These are phyloP conservation scores for Zygoascus hellenicus DNA, from an alignment of 1,139 yeast genomes.

Conservation along the genomic window DNA sequence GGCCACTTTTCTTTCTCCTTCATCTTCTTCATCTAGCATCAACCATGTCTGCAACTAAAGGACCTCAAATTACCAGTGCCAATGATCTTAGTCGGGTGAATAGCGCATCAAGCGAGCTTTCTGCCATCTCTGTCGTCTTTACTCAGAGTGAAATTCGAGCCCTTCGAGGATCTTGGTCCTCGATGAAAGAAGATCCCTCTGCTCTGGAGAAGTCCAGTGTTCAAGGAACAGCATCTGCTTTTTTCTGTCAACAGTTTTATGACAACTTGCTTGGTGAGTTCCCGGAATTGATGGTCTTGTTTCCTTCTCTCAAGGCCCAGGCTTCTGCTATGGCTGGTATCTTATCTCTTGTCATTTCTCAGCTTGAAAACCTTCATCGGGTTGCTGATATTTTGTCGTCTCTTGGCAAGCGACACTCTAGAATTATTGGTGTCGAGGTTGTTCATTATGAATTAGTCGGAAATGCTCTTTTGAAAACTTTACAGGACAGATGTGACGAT, in stretches of 20 bases:
- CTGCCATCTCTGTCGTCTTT: constrained; percentile 24
- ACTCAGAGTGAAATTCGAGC: constrained; percentile 22
- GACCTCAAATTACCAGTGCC: not conserved
- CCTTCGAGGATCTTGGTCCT: constrained; percentile 23
- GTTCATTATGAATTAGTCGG: constrained; percentile 75
- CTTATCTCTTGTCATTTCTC: constrained; percentile 53
- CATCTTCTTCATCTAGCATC: not conserved
- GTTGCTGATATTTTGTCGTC: constrained; percentile 57
- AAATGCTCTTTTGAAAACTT: constrained; percentile 65
- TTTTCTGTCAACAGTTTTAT: constrained; percentile 49
- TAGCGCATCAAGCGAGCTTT: constrained; percentile 14
- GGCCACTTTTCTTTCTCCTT: too few species aligned
- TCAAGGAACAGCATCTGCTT: constrained; percentile 28
- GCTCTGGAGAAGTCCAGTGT: constrained; percentile 26
- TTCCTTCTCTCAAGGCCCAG: constrained; percentile 64
- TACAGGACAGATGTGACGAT: constrained; percentile 58
- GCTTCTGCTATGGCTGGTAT: constrained; percentile 80
- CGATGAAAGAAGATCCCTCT: constrained; percentile 27
- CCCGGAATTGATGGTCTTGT: constrained; percentile 48
- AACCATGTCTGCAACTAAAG: constrained; percentile 3
- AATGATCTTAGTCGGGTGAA: not conserved
- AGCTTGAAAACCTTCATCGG: constrained; percentile 38
- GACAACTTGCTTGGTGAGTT: constrained; percentile 52
- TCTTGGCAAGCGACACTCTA: constrained; percentile 68
- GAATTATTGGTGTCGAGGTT: constrained; percentile 71